phyloP scores from a whole-genome alignment of 768 basidiomycete species.

The Hydnum rufescens region DNA sequence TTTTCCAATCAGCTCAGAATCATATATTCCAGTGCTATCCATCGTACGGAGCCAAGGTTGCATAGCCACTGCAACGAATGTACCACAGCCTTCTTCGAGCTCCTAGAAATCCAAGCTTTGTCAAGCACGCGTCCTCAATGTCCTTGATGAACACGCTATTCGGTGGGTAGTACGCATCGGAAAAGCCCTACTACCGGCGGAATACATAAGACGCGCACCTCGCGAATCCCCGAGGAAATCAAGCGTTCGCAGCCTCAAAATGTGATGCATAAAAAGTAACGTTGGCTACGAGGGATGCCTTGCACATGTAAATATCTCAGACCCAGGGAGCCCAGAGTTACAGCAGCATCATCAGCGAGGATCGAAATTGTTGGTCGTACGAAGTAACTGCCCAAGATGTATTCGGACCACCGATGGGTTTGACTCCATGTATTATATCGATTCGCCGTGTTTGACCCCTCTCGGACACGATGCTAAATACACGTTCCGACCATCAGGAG shows the following conservation, averaged over 20 bases:
- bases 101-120: constrained; percentile 25
- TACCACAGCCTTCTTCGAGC: constrained; percentile 20
- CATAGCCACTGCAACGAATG: constrained; percentile 16
- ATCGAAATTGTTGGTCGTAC: too few species aligned
- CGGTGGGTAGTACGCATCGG: too few species aligned
- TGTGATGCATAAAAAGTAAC: background rate
- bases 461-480: background rate
- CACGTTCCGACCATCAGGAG: background rate
- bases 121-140: constrained; percentile 16
- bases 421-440: background rate
- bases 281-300: background rate
- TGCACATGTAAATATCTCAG: background rate
- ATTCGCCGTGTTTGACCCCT: background rate
- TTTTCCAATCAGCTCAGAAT: background rate
- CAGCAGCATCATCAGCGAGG: too few species aligned
- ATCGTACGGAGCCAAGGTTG: constrained; percentile 18
- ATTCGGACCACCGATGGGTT: background rate
- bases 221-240: background rate
- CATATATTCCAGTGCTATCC: constrained; percentile 23
- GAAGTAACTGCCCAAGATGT: background rate
- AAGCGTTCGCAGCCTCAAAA: background rate
- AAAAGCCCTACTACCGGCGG: background rate
- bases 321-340: background rate
- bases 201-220: background rate
- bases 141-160: constrained; percentile 22